These are phyloP conservation scores for Fusarium piperis DNA, from an alignment of 2,329 filamentous ascomycete species.

Conservation along the genomic window DNA sequence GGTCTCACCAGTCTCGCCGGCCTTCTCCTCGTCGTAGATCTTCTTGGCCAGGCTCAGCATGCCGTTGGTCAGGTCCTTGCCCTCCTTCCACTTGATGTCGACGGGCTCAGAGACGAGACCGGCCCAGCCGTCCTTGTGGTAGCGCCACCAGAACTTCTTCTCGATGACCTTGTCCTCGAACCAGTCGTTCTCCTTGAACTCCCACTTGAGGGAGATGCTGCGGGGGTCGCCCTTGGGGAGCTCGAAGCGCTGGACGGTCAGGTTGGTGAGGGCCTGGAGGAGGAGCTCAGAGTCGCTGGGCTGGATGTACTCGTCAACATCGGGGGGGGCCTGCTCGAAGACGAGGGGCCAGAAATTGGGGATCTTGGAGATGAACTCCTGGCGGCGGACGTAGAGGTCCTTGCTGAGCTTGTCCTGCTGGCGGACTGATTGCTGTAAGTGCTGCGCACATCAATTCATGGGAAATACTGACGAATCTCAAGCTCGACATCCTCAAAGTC, in stretches of 20 bases:
- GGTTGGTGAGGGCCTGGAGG: conserved; percentile 69
- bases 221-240: conserved; percentile 81
- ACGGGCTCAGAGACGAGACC: conserved; percentile 91
- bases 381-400: conserved; percentile 81
- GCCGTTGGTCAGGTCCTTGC: conserved; percentile 84
- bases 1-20: conserved; percentile 55
- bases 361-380: conserved; percentile 75
- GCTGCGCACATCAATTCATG: not conserved
- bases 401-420: conserved; percentile 74
- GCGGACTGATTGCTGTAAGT: conserved; percentile 66
- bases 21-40: conserved; percentile 69
- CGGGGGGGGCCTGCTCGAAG: conserved; percentile 84
- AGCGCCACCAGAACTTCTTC: conserved; percentile 92
- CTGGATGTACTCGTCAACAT: conserved; percentile 89
- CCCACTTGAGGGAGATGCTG: conserved; percentile 79
- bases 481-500: conserved; percentile 86
- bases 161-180: conserved; percentile 82
- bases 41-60: conserved; percentile 78
- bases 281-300: conserved; percentile 81
- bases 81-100: conserved; percentile 82
- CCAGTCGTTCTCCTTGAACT: conserved; percentile 83
- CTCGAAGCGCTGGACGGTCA: conserved; percentile 85
- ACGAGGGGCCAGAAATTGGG: conserved; percentile 95
- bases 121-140: conserved; percentile 72
- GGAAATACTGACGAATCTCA: conserved; percentile 75